phyloP scores from a whole-genome alignment of 805 yeast species.

The Yamadazyma sp. region DNA sequence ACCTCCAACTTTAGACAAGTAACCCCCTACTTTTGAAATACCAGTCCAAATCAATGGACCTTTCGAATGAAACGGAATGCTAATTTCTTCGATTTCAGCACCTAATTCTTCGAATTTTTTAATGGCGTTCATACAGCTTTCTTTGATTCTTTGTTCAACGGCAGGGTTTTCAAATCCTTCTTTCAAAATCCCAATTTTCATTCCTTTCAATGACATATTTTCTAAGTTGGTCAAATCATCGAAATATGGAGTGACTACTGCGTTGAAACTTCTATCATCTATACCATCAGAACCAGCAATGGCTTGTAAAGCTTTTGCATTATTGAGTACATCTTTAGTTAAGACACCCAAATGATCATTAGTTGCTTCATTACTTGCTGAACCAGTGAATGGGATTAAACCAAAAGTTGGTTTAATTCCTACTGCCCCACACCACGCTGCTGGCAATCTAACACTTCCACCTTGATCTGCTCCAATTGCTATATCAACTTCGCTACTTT shows the following conservation, averaged over 20 bases:
- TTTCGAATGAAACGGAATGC: constrained; percentile 31
- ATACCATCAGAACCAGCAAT: constrained; percentile 35
- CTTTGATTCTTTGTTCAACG: constrained; percentile 24
- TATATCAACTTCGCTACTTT: constrained; percentile 8
- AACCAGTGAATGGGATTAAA: constrained; percentile 34
- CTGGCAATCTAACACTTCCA: constrained; percentile 11
- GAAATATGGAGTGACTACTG: constrained; percentile 21
- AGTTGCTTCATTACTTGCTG: constrained; percentile 28
- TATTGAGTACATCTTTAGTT: constrained; percentile 32
- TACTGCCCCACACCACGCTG: constrained; percentile 13
- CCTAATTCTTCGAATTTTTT: constrained; percentile 26
- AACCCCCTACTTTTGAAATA: constrained; percentile 24
- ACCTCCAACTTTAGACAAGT: constrained; percentile 12
- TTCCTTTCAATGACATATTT: constrained; percentile 20
- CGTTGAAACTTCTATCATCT: constrained; percentile 26
- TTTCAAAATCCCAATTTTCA: constrained; percentile 30
- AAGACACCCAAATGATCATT: constrained; percentile 39
- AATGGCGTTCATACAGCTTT: constrained; percentile 23
- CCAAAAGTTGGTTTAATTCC: constrained; percentile 15
- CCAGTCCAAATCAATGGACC: constrained; percentile 38
- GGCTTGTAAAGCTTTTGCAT: constrained; percentile 26
- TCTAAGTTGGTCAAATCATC: constrained; percentile 9
- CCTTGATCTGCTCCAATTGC: constrained; percentile 13
- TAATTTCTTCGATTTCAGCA: constrained; percentile 30
- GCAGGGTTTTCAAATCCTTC: constrained; percentile 34